Base-by-base conservation (phyloP, 1,139 yeast species). In the Taiozyma sp. region DNA sequence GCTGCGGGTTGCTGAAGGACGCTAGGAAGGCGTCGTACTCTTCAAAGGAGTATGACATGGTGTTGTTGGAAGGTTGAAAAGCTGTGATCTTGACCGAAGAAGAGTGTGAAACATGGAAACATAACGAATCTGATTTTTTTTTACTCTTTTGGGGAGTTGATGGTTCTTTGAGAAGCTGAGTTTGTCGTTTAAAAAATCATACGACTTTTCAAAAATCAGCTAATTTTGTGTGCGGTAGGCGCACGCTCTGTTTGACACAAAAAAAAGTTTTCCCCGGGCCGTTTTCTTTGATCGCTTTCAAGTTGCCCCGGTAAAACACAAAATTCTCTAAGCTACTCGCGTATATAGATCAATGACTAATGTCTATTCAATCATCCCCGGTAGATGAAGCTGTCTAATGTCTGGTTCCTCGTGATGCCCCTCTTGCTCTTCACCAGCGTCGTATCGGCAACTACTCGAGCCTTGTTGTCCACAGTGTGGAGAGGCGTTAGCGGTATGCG, bases 11-110 rank as follows among this genome's bases (percentile, higher is more conserved):
- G 43, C 54, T 48, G 44, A 65, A 59, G 9, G 66, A 59, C 14
- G 65, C 62, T 19, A 65, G 50, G 43, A 65, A 62, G 38, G 64
- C 60, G 45, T 64, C 68, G 54, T 65, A 64, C 53, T 65, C 67
- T 30, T 65, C 66, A 45, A 64, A 62, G 1, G 63, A 57, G 53
- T 61, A 62, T 1, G 63, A 38, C 62, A 59, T 62, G 27, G 29
- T 24, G 24, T 29, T n/a, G 8, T 22, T 10, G 13, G 13, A 28
- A 10, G 30, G 36, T 14, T 7, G 8, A 6, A n/a, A 9, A 7
- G 36, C 36, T 32, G 36, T 7, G 9, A 32, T 6, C 19, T n/a
- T 6, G 10, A 12, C 34, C 12, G n/a, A n/a, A 32, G 16, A 7
- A 32, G 16, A n/a, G 36, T 14, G 27, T 24, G 36, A 32, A 32